Evolutionary conservation across 208 protist species (phyloP).

Genomic region (Porcisia deanei): DNA sequence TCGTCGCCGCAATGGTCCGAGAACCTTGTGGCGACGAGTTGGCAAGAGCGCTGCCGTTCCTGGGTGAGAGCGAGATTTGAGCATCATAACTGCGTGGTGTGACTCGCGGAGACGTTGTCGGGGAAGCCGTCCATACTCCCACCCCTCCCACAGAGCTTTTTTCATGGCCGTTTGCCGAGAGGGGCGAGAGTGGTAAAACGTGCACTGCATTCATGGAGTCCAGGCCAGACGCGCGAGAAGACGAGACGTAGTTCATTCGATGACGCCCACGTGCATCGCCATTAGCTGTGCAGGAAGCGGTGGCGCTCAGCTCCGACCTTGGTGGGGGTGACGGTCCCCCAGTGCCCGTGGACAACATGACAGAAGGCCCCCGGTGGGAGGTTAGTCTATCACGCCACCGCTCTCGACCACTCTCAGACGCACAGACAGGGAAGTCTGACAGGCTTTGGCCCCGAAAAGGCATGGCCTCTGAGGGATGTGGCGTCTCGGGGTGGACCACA

Average conservation of each 20-base stretch:
- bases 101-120: neutral
- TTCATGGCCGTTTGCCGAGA: neutral
- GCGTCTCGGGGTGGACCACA: neutral
- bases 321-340: slow-evolving; percentile 2
- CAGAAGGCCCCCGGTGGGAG: slow-evolving; percentile 4
- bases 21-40: slow-evolving; percentile 2
- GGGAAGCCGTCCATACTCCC: neutral
- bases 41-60: neutral
- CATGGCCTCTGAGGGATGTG: neutral
- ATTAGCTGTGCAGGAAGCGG: neutral
- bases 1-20: neutral
- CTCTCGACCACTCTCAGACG: neutral
- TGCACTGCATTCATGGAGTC: slow-evolving; percentile 2
- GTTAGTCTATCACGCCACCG: slow-evolving; percentile 8
- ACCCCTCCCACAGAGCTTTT: neutral
- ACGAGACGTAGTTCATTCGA: neutral
- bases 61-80: neutral
- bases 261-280: neutral
- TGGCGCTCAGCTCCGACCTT: neutral
- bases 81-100: neutral
- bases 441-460: slow-evolving; percentile 11
- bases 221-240: slow-evolving; percentile 7
- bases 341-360: slow-evolving; percentile 8
- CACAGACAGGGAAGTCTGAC: slow-evolving; percentile 17
- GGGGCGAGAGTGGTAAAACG: neutral